These are phyloP conservation scores for Paraconiothyrium brasiliense DNA, from an alignment of 2,329 filamentous ascomycete species.

Conservation along the genomic window DNA sequence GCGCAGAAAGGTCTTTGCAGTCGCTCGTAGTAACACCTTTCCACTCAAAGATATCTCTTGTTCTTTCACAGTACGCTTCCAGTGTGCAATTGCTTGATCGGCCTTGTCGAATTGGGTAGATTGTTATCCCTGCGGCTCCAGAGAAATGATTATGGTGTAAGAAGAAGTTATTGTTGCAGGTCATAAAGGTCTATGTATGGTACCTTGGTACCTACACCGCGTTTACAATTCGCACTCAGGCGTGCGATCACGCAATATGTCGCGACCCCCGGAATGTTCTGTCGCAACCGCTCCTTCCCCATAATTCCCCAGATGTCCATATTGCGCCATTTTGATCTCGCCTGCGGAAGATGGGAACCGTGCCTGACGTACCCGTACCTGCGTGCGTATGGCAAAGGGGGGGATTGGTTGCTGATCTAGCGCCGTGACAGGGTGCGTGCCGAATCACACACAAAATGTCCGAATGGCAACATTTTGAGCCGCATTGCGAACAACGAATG, in stretches of 20 bases:
- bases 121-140: background rate
- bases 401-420: background rate
- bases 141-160: background rate
- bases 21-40: background rate
- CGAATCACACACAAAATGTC: background rate
- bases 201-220: background rate
- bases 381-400: background rate
- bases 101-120: background rate
- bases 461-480: constrained; percentile 7
- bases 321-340: constrained; percentile 7
- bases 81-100: background rate
- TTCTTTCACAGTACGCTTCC: constrained; percentile 2
- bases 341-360: background rate
- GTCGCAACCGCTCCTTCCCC: constrained; percentile 7
- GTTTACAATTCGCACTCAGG: background rate
- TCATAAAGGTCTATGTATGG: background rate
- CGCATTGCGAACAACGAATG: constrained; percentile 1
- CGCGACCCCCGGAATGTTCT: background rate
- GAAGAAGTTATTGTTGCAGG: background rate
- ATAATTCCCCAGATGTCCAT: background rate
- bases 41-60: background rate
- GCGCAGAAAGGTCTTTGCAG: background rate
- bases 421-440: background rate
- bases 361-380: constrained; percentile 12
- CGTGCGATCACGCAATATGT: constrained; percentile 13